phyloP scores from a whole-genome alignment of 2,329 filamentous ascomycete genomes.

The Penicillium sp. region DNA sequence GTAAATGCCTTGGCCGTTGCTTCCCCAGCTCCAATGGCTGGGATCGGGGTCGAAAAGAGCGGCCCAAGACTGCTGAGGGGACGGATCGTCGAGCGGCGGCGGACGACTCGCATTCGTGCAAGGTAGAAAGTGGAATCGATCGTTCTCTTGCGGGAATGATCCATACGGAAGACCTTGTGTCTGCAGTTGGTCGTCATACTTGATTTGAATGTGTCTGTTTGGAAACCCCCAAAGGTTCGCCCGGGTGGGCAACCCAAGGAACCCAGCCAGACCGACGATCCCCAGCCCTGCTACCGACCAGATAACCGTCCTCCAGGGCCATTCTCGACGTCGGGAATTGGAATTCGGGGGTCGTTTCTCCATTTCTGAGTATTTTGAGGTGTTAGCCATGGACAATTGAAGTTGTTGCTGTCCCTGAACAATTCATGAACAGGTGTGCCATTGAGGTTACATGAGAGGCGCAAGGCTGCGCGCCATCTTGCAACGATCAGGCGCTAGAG shows the following conservation, averaged over 20 bases:
- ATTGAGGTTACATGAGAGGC: neutral
- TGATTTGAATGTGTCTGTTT: neutral
- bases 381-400: neutral
- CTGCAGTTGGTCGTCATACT: neutral
- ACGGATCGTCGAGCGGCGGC: conserved; percentile 12
- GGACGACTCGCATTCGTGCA: conserved; percentile 16
- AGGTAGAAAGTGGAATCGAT: conserved; percentile 18
- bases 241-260: neutral
- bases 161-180: conserved; percentile 5
- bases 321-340: neutral
- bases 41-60: conserved; percentile 13
- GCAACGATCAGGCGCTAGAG: neutral
- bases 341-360: neutral
- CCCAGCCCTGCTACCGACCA: neutral
- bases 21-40: conserved; percentile 18
- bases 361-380: neutral
- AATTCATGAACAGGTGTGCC: too few species aligned
- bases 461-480: neutral
- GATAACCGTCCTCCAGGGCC: neutral
- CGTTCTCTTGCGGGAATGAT: conserved; percentile 6
- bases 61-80: conserved; percentile 13
- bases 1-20: conserved; percentile 15
- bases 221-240: neutral
- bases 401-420: neutral
- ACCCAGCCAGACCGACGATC: neutral